Base-by-base conservation (phyloP, 1,284 basidiomycete species). In the Leccinum subrobustum region DNA sequence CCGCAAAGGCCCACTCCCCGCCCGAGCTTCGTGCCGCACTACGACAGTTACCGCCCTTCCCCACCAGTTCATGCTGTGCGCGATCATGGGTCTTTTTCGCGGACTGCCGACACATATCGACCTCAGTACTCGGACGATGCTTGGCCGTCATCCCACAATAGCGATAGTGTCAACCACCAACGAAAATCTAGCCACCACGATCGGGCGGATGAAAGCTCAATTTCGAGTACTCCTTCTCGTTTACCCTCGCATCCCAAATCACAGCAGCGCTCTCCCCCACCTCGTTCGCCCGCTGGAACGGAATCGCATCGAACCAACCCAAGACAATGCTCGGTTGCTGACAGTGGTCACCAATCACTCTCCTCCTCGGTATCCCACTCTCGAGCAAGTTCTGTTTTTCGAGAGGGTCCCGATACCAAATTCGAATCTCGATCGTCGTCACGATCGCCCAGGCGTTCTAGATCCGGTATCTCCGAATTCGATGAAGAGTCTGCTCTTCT, bases 1-100 rank as follows among this genome's bases (percentile, higher is more conserved):
- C 78, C 77, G 9, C 76, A 77, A 54, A 69, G 74, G 50, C 61
- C 70, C 54, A 33, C 64, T 55, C 1, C 57, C 37, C 75, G 78
- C 39, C 61, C 70, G 39, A 71, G 71, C 60, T 63, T 67, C 39
- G 59, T 66, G 6, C 54, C 68, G 16, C 73, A 71, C 60, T 64
- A 67, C 58, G 80, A 84, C 65, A 77, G 77, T 35, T 83, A 83
- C 71, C 79, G 78, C 37, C 80, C 81, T 59, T 50, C 67, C 47
- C n/a, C 72, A 16, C 0, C 31, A 35, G 3, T 63, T 35, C 72
- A 72, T 55, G 63, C 65, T 20, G 66, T 68, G 29, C 75, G 75
- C 56, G 75, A 76, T 56, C 57, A 71, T 6, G 72, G 74, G 11
- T 65, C 70, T 59, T 64, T 71, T 70, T 65, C 67, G 62, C 66